Percentiles rank a stretch among this genome's conserved stretches.
phyloP scores from a whole-genome alignment of 2,329 filamentous ascomycete species.

The Anisogramma anomala region DNA sequence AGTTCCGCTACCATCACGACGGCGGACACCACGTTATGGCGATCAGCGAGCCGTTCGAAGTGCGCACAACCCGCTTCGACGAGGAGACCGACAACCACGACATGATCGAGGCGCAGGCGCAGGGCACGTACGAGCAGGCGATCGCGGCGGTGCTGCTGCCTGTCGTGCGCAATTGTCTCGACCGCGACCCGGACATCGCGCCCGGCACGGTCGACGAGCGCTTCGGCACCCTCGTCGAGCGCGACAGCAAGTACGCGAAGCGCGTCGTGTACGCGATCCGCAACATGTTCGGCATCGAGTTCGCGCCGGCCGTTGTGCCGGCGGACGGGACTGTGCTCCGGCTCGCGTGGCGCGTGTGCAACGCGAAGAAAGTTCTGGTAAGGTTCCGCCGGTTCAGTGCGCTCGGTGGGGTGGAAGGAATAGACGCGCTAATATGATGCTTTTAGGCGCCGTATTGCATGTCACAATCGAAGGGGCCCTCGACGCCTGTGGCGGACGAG shows the following conservation, averaged over 20 bases:
- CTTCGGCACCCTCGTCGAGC: conserved; percentile 75
- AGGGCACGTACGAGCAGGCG: conserved; percentile 51
- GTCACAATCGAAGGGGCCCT: conserved; percentile 51
- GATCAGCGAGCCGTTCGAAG: conserved; percentile 86
- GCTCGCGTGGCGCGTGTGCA: conserved; percentile 86
- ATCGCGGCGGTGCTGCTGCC: conserved; percentile 72
- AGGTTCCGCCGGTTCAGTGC: conserved; percentile 25
- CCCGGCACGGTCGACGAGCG: conserved; percentile 66
- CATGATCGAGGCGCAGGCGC: conserved; percentile 29
- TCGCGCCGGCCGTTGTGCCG: conserved; percentile 81
- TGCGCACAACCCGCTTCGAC: conserved; percentile 71
- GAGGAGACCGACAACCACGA: conserved; percentile 55
- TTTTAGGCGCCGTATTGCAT: conserved; percentile 59
- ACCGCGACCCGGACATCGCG: conserved; percentile 82
- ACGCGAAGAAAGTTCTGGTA: conserved; percentile 89
- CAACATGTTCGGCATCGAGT: conserved; percentile 95
- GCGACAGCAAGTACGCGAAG: conserved; percentile 79
- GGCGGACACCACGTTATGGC: conserved; percentile 89
- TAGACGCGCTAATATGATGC: conserved; percentile 10
- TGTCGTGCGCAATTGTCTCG: conserved; percentile 82
- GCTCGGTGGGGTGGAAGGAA: neutral
- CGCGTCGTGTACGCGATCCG: conserved; percentile 88
- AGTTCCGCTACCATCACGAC: conserved; percentile 93
- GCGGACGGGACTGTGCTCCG: conserved; percentile 86
- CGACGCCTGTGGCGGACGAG: conserved; percentile 42